Evolutionary conservation across 148 eudicot species (phyloP).

Genomic region (Spergularia marina): DNA sequence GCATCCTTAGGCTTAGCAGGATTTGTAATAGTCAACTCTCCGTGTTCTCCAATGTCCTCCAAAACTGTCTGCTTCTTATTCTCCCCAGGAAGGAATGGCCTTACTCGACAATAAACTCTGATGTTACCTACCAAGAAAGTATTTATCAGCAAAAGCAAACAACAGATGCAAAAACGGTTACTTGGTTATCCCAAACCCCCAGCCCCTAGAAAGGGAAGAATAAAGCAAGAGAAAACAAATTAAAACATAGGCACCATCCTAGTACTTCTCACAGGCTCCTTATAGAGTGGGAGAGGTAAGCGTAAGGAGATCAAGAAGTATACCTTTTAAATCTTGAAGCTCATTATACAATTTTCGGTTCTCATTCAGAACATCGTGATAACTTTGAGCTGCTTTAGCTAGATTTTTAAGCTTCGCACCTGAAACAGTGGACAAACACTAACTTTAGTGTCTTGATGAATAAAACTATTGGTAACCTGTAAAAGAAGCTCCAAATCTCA

Average conservation of each 20-base stretch:
- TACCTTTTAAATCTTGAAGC: constrained; percentile 95
- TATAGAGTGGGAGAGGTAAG: background rate
- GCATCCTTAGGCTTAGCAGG: constrained; percentile 74
- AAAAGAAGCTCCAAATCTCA: constrained; percentile 29
- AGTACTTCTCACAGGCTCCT: background rate
- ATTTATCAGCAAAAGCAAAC: constrained; percentile 18
- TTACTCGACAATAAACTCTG: constrained; percentile 87
- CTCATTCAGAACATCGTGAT: constrained; percentile 61
- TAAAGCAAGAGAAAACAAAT: background rate
- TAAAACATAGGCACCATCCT: background rate
- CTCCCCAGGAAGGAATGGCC: constrained; percentile 74
- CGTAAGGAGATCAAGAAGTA: background rate
- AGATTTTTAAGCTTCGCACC: constrained; percentile 56
- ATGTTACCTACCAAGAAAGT: constrained; percentile 66
- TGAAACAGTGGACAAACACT: constrained; percentile 23
- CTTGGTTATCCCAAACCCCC: background rate
- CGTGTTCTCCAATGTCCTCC: constrained; percentile 69
- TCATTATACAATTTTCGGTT: constrained; percentile 85
- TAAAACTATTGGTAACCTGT: background rate
- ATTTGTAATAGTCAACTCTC: constrained; percentile 61
- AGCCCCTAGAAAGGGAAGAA: background rate
- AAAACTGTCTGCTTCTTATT: constrained; percentile 48
- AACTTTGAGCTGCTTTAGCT: constrained; percentile 63
- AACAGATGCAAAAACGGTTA: background rate
- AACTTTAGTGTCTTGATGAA: constrained; percentile 2